Conservation (phyloP, 805 yeast genomes). For the Zygosaccharomyces pseudorouxii region DNA sequence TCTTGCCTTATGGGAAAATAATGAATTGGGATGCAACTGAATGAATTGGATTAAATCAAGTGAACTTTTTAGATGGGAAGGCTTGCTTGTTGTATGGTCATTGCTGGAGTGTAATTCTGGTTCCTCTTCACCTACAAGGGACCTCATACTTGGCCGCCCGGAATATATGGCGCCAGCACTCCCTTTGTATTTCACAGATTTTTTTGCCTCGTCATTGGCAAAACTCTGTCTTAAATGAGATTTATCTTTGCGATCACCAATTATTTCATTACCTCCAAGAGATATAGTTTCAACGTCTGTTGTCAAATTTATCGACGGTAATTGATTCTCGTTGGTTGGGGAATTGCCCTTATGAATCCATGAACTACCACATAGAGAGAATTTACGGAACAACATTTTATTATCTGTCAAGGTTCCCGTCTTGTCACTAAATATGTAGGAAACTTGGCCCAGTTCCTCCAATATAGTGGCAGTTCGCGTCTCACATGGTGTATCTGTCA, state of each 20-base stretch:
- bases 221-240: neutral
- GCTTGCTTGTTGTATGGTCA: slow-evolving; percentile 3
- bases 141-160: slow-evolving; percentile 58
- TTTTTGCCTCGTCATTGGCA: slow-evolving; percentile 2
- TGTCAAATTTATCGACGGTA: slow-evolving; percentile 4
- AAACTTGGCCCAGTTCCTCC: slow-evolving; percentile 95
- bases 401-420: slow-evolving; percentile 97
- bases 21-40: slow-evolving; percentile 63
- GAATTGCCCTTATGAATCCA: slow-evolving; percentile 69
- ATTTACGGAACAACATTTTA: slow-evolving; percentile 84
- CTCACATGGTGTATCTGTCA: slow-evolving; percentile 84
- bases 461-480: slow-evolving; percentile 92
- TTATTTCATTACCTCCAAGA: slow-evolving; percentile 16
- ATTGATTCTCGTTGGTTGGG: neutral
- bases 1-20: slow-evolving; percentile 66
- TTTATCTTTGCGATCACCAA: neutral
- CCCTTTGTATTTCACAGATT: slow-evolving; percentile 41
- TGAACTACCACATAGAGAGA: slow-evolving; percentile 80
- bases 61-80: slow-evolving; percentile 47
- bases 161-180: slow-evolving; percentile 39
- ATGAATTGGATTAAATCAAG: slow-evolving; percentile 62
- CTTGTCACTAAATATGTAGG: slow-evolving; percentile 91
- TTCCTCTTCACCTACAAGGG: slow-evolving; percentile 26
- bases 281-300: slow-evolving; percentile 26
- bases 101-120: neutral